Percentiles rank a stretch among this genome's conserved stretches.
phyloP scores from a whole-genome alignment of 352 stramenopile species.

The Phytophthora cactorum region DNA sequence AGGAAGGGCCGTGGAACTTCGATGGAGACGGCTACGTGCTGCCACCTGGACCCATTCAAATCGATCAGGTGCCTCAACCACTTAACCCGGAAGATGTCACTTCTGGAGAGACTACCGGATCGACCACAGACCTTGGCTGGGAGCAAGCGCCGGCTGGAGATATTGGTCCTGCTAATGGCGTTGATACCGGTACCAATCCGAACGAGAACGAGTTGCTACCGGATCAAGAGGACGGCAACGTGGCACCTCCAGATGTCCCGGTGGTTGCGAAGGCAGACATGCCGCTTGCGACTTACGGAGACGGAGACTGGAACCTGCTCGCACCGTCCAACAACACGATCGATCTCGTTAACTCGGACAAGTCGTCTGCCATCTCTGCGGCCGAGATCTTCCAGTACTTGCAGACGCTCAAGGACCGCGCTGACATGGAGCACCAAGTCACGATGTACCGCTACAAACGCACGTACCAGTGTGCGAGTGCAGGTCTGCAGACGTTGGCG shows the following conservation, averaged over 20 bases:
- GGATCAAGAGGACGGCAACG: slow-evolving; percentile 6
- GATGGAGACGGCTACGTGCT: background rate
- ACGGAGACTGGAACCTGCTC: slow-evolving; percentile 45
- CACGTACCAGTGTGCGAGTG: slow-evolving; percentile 37
- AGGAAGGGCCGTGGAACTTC: slow-evolving; percentile 3
- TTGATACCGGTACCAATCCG: slow-evolving; percentile 10
- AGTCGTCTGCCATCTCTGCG: slow-evolving; percentile 33
- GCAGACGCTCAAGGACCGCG: slow-evolving; percentile 28
- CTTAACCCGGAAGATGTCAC: background rate
- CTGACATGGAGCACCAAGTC: slow-evolving; percentile 28
- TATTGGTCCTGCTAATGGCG: slow-evolving; percentile 3
- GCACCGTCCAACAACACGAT: slow-evolving; percentile 41
- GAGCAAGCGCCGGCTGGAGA: slow-evolving; percentile 8
- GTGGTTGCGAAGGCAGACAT: slow-evolving; percentile 23
- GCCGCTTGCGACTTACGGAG: slow-evolving; percentile 22
- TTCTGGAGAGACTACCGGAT: background rate
- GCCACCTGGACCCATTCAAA: background rate
- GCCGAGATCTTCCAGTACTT: slow-evolving; percentile 45
- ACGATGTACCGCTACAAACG: slow-evolving; percentile 43
- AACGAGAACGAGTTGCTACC: slow-evolving; percentile 4
- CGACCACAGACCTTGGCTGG: background rate
- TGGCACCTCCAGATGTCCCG: slow-evolving; percentile 21
- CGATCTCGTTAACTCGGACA: slow-evolving; percentile 31
- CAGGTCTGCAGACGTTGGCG: slow-evolving; percentile 32
- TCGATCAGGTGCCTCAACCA: slow-evolving; percentile 1